These are phyloP conservation scores for Crepidotus variabilis DNA, from an alignment of 768 basidiomycete genomes.

Conservation along the genomic window DNA sequence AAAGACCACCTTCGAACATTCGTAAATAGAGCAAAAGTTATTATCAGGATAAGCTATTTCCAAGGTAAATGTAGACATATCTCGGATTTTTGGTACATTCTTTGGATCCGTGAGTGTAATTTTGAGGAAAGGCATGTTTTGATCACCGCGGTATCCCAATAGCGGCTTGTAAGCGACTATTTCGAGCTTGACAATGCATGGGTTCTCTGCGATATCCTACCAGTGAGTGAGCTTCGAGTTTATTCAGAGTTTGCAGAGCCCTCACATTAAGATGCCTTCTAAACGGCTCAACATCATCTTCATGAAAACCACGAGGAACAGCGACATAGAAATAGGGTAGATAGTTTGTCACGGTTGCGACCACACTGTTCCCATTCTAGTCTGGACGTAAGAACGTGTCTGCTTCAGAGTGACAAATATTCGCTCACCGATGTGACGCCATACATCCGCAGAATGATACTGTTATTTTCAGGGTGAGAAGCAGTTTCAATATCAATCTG, in stretches of 20 bases:
- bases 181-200: constrained; percentile 49
- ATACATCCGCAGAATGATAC: constrained; percentile 64
- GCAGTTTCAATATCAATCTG: constrained; percentile 88
- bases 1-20: constrained; percentile 78
- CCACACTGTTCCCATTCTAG: constrained; percentile 84
- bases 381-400: too few species aligned
- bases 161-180: constrained; percentile 67
- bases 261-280: constrained; percentile 72
- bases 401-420: too few species aligned
- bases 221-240: not conserved
- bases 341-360: constrained; percentile 79
- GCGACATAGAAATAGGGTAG: constrained; percentile 92
- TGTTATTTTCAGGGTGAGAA: constrained; percentile 37
- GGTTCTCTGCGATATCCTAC: constrained; percentile 24
- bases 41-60: too few species aligned
- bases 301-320: constrained; percentile 77
- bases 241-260: constrained; percentile 5
- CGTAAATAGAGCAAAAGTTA: too few species aligned
- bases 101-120: constrained; percentile 72
- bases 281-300: constrained; percentile 65
- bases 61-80: too few species aligned
- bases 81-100: constrained; percentile 84
- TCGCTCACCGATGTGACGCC: constrained; percentile 82
- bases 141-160: constrained; percentile 88
- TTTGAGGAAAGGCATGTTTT: constrained; percentile 78